Conservation (phyloP, 441 rosid species). For the Eruca vesicaria region DNA sequence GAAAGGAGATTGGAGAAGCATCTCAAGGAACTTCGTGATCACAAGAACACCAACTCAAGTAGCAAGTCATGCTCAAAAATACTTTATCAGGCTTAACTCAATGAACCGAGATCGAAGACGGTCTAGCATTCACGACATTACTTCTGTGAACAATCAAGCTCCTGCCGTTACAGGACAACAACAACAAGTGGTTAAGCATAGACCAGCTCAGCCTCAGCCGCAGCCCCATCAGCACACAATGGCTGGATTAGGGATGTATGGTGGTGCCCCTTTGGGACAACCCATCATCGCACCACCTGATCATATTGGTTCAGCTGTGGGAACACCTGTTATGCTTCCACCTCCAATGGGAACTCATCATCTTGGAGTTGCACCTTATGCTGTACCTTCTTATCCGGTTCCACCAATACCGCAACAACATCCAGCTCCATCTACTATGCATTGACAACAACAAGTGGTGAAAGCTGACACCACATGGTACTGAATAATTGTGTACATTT, state of each 20-base stretch:
- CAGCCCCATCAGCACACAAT: constrained; percentile 47
- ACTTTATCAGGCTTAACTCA: constrained; percentile 62
- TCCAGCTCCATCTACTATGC: constrained; percentile 53
- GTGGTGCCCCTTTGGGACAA: constrained; percentile 68
- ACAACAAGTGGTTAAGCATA: constrained; percentile 32
- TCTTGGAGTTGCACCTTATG: constrained; percentile 47
- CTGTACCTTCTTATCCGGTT: constrained; percentile 69
- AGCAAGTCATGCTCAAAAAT: constrained; percentile 76
- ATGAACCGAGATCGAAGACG: constrained; percentile 68
- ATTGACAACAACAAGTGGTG: constrained; percentile 40
- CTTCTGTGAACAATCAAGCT: constrained; percentile 45
- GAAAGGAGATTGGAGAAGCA: constrained; percentile 81
- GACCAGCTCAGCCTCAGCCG: constrained; percentile 26
- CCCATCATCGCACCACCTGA: constrained; percentile 59
- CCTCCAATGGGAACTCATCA: constrained; percentile 44
- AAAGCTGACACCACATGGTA: constrained; percentile 24
- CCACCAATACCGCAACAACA: constrained; percentile 62
- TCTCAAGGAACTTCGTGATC: constrained; percentile 62
- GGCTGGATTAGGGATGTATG: constrained; percentile 66
- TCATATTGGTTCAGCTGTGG: constrained; percentile 52
- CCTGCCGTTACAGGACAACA: constrained; percentile 43
- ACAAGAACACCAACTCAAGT: constrained; percentile 76
- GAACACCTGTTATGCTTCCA: constrained; percentile 66
- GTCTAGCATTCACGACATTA: constrained; percentile 71
- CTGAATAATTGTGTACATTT: constrained; percentile 25